phyloP scores from a whole-genome alignment of 768 basidiomycete species.

The Amanita thiersii region DNA sequence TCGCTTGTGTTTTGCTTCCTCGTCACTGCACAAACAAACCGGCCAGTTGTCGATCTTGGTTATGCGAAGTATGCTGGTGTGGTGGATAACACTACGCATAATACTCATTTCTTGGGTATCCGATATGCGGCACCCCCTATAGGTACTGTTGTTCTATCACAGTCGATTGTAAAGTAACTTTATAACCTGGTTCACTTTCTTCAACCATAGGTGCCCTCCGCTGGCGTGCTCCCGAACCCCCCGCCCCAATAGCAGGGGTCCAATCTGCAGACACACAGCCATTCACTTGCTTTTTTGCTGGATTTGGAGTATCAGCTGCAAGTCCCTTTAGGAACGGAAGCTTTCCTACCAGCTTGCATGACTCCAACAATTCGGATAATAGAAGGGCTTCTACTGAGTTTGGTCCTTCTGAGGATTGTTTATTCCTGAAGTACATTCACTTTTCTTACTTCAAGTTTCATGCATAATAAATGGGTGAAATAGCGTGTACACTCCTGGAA shows the following conservation, averaged over 20 bases:
- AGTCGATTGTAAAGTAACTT: neutral
- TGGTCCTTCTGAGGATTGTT: constrained; percentile 27
- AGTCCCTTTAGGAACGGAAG: constrained; percentile 21
- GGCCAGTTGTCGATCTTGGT: constrained; percentile 33
- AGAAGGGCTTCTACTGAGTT: constrained; percentile 6
- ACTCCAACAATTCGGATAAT: constrained; percentile 1
- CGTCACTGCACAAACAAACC: too few relatives aligned
- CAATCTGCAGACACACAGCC: constrained; percentile 25
- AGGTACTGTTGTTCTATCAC: constrained; percentile 19
- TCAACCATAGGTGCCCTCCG: constrained; percentile 20
- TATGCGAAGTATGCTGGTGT: constrained; percentile 36
- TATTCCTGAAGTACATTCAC: constrained; percentile 28
- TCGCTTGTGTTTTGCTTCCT: too few relatives aligned
- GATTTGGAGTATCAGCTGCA: constrained; percentile 19
- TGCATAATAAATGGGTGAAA: neutral
- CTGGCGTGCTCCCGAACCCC: constrained; percentile 25
- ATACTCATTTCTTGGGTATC: constrained; percentile 32
- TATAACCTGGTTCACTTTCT: neutral
- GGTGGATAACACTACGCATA: constrained; percentile 22
- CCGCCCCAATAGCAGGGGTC: constrained; percentile 17
- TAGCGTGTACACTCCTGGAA: constrained; percentile 29
- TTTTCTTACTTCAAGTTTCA: neutral
- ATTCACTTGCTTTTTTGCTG: constrained; percentile 21
- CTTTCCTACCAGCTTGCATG: neutral
- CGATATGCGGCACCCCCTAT: constrained; percentile 43